Evolutionary conservation across 106 monocot genomes (phyloP), one percentile per base, ranked within the genome.

Genomic region (Apostasia ramifera): DNA sequence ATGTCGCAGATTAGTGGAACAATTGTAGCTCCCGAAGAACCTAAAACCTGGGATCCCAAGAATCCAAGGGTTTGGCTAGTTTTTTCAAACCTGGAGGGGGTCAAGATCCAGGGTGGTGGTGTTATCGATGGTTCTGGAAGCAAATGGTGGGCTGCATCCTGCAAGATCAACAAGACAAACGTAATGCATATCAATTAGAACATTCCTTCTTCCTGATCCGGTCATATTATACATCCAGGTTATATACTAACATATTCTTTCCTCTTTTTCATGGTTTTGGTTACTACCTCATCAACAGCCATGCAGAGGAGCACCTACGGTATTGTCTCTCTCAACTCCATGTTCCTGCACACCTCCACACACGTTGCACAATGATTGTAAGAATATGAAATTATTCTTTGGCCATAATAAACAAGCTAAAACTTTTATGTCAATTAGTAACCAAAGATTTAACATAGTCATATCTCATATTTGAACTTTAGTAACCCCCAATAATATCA

Each of bases 91-190:
- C 77, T 97, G 13, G 43, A 69, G 0, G 77, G 82, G 2, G 81
- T 73, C 40, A 80, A 68, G 71, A 73, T 97, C 69, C 86, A 89
- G 44, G 97, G 97, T 10, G 86, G 85, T 15, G 97, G 97, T 2
- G 37, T 76, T 44, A 97, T 97, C 6, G 97, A 97, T 41, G 97
- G 97, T 63, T 89, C 89, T 3, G 97, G 97, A 2, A 88, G 80
- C 70, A 89, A 86, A 70, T 97, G 97, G 97, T 97, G 97, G 97
- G 97, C 89, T 65, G 55, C 82, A 14, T 92, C 92, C 57, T 97
- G 97, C 87, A 97, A 97, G 83, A 81, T 92, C 73, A 89, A 84
- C 67, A 89, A 82, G 73, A 92, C 80, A 55, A 92, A 97, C 53
- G 92, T 92, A 79, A 75, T 13, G 44, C 7, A 46, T 3, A 54